Conservation (phyloP, 441 rosid species). For the Populus trichocarpa region DNA sequence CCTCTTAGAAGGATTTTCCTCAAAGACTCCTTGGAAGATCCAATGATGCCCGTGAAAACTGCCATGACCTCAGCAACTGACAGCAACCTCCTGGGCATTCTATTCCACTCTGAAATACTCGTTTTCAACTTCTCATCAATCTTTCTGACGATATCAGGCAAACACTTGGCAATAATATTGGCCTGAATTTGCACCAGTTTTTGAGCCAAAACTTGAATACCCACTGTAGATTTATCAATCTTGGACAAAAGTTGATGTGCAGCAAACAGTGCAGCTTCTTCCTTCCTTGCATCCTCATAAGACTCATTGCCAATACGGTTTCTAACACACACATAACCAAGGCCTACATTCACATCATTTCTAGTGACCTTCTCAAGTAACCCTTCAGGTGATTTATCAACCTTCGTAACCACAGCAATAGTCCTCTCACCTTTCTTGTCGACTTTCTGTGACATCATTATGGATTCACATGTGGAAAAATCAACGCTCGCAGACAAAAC, state of each 20-base stretch:
- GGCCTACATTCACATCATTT: constrained; percentile 20
- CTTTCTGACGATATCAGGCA: constrained; percentile 30
- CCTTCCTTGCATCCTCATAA: constrained; percentile 23
- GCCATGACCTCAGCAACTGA: constrained; percentile 27
- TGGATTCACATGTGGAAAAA: background rate
- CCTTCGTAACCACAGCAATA: background rate
- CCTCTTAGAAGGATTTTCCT: constrained; percentile 23
- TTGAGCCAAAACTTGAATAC: constrained; percentile 16
- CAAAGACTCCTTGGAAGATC: constrained; percentile 24
- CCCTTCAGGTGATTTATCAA: background rate
- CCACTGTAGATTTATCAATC: constrained; percentile 25
- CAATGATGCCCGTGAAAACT: constrained; percentile 24
- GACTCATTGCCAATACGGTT: constrained; percentile 41
- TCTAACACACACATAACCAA: constrained; percentile 44
- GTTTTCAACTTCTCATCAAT: constrained; percentile 24
- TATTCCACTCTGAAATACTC: constrained; percentile 12
- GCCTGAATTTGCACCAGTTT: constrained; percentile 33
- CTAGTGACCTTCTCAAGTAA: background rate
- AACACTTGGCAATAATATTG: constrained; percentile 18
- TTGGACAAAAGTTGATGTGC: constrained; percentile 20
- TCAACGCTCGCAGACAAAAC: constrained; percentile 24
- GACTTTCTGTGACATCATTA: background rate
- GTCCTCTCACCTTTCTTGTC: background rate
- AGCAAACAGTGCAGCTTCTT: constrained; percentile 28
- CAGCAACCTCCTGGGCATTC: constrained; percentile 24